These are phyloP conservation scores for Nannochloropsis oceanica DNA, from an alignment of 108 stramenopile genomes.

Conservation along the genomic window DNA sequence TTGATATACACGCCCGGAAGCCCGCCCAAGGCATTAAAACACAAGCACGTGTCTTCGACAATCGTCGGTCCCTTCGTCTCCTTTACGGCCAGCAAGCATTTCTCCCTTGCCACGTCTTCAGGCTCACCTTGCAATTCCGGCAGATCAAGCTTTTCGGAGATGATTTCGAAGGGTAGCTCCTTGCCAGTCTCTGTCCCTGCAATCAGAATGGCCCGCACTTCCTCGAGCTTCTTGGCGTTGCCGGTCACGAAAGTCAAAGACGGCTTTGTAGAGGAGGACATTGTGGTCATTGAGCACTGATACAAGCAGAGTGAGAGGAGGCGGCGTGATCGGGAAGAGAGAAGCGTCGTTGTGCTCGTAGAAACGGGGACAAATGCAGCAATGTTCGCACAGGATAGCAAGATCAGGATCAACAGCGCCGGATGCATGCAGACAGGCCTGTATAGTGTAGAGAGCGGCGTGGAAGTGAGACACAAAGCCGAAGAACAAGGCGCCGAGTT, in stretches of 20 bases:
- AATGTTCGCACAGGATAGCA: background rate
- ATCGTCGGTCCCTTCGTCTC: slow-evolving; percentile 68
- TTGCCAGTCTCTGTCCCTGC: slow-evolving; percentile 13
- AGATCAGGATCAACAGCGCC: background rate
- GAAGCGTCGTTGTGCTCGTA: background rate
- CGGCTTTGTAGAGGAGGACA: background rate
- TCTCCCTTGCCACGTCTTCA: slow-evolving; percentile 76
- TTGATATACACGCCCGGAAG: slow-evolving; percentile 96
- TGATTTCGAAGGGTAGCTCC: slow-evolving; percentile 51
- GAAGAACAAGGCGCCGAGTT: no score
- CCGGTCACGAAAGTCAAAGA: slow-evolving; percentile 91
- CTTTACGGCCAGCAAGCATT: slow-evolving; percentile 64
- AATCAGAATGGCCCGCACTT: slow-evolving; percentile 59
- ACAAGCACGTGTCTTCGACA: slow-evolving; percentile 88
- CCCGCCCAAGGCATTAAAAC: slow-evolving; percentile 83
- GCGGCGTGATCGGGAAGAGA: background rate
- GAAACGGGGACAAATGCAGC: background rate
- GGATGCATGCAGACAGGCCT: background rate
- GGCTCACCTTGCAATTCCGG: slow-evolving; percentile 92
- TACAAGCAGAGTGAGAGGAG: background rate
- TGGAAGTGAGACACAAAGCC: no score
- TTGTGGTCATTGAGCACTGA: background rate
- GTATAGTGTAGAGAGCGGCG: background rate
- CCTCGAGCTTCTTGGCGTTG: slow-evolving; percentile 93
- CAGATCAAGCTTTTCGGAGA: slow-evolving; percentile 65